phyloP scores from a whole-genome alignment of 176 grass and related monocot genomes.

The Juncus inflexus region DNA sequence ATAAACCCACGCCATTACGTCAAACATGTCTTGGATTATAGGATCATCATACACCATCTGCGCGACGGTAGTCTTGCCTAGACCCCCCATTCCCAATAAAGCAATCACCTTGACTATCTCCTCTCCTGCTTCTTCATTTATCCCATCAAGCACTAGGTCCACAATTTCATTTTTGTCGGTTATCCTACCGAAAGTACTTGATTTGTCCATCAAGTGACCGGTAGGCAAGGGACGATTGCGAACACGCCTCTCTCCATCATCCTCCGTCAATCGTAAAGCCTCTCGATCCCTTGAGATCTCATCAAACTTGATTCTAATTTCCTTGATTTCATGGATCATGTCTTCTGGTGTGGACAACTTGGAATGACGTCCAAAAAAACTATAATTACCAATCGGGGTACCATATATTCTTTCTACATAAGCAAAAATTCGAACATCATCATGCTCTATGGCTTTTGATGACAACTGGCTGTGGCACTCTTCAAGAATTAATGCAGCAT shows the following conservation, averaged over 20 bases:
- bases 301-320: not conserved
- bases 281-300: constrained; percentile 10
- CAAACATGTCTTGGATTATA: not conserved
- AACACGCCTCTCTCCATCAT: not conserved
- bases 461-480: too few species aligned
- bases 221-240: not conserved
- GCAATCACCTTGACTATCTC: not conserved
- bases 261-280: not conserved
- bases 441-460: too few species aligned
- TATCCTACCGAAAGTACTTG: not conserved
- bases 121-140: not conserved
- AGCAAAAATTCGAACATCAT: too few species aligned
- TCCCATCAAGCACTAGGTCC: not conserved
- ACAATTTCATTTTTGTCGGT: not conserved
- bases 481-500: too few species aligned
- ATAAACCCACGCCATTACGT: constrained; percentile 7
- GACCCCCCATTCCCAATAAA: constrained; percentile 10
- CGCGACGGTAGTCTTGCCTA: constrained; percentile 9
- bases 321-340: too few species aligned
- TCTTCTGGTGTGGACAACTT: too few species aligned
- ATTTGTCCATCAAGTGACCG: not conserved
- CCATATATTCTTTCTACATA: too few species aligned
- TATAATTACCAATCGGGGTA: too few species aligned
- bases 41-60: constrained; percentile 8
- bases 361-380: too few species aligned